Percentiles rank a stretch among this genome's conserved stretches.
Conservation (phyloP, 2,329 filamentous ascomycete genomes). For the Botrytis aclada region DNA sequence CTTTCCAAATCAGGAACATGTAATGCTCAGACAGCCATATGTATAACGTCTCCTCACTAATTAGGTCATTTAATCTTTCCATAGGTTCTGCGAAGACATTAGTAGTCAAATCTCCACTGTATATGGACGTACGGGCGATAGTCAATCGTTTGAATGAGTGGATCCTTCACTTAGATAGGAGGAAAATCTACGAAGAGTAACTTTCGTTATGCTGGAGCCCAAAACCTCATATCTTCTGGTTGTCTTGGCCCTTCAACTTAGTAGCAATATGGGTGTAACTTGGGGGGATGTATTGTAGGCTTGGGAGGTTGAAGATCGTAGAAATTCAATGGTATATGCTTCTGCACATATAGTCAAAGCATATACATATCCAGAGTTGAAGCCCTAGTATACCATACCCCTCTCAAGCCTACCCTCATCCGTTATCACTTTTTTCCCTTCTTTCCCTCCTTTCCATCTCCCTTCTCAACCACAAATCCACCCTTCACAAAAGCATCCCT, state of each 20-base stretch:
- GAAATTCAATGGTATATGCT: neutral
- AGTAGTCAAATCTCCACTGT: neutral
- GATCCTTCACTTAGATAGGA: neutral
- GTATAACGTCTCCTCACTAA: neutral
- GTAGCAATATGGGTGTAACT: neutral
- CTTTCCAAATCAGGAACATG: neutral
- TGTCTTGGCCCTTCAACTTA: neutral
- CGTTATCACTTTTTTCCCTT: constrained; percentile 31
- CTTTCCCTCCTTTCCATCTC: constrained; percentile 46
- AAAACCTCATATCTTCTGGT: neutral
- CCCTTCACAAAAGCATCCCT: constrained; percentile 80
- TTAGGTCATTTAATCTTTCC: neutral
- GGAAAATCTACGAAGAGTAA: neutral
- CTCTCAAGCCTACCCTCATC: neutral
- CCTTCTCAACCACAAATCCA: constrained; percentile 55
- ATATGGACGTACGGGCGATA: no score
- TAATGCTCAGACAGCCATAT: neutral
- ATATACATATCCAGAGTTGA: neutral
- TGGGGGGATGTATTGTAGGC: neutral
- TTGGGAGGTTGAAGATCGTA: neutral
- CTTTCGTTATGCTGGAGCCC: neutral
- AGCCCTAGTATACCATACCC: neutral
- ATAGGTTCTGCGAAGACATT: neutral
- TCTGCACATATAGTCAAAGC: neutral
- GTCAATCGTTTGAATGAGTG: neutral